Conservation (phyloP, 305 asterid genomes). For the Coffea humblotiana region DNA sequence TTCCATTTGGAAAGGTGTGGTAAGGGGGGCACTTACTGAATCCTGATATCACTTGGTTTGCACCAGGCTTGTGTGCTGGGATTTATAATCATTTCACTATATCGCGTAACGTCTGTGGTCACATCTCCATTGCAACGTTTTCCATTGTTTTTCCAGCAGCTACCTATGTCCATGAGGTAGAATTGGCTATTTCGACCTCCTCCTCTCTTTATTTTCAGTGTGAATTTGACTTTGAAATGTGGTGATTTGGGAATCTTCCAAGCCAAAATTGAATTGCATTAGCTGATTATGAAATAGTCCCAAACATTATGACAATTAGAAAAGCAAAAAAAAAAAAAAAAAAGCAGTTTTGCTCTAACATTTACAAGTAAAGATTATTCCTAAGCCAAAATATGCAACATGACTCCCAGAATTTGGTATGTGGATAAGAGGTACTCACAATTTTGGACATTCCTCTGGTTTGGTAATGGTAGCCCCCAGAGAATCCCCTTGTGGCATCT, state of each 20-base stretch:
- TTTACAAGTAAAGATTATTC: not conserved
- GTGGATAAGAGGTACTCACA: slow-evolving; percentile 34
- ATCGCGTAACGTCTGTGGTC: slow-evolving; percentile 68
- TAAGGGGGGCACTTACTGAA: slow-evolving; percentile 63
- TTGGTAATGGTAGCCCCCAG: slow-evolving; percentile 80
- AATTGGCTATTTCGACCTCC: slow-evolving; percentile 70
- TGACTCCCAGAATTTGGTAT: not conserved
- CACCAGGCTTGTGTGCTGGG: slow-evolving; percentile 66
- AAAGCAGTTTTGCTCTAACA: too few relatives aligned
- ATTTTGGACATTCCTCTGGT: slow-evolving; percentile 72
- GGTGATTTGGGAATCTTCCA: slow-evolving; percentile 73
- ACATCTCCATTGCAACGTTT: slow-evolving; percentile 60
- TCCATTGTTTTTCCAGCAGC: slow-evolving; percentile 86
- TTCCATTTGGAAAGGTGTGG: slow-evolving; percentile 63
- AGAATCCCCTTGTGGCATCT: slow-evolving; percentile 62
- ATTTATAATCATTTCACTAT: slow-evolving; percentile 70
- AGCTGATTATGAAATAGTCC: too few relatives aligned
- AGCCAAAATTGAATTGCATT: not conserved
- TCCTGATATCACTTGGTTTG: slow-evolving; percentile 24
- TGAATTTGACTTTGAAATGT: slow-evolving; percentile 59
- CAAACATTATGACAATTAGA: too few relatives aligned
- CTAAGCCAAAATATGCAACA: not conserved
- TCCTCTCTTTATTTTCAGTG: slow-evolving; percentile 51
- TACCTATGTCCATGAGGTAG: slow-evolving; percentile 72
- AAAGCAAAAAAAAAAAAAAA: too few relatives aligned